Base-by-base conservation (phyloP, 169 alveolate species). In the Fabrea salina region DNA sequence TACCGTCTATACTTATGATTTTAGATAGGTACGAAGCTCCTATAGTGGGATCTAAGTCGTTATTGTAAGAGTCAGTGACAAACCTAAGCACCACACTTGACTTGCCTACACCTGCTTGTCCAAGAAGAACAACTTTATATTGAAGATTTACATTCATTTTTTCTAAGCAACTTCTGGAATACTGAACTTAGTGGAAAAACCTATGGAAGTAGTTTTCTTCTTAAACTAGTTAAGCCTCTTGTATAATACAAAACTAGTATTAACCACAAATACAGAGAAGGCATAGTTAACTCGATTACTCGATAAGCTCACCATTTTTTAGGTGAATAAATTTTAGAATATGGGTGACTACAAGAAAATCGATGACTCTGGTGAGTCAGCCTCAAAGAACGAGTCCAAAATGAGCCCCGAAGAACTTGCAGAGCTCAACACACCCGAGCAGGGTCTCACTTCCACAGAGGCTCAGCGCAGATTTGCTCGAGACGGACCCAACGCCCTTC, bases 51-150 rank as follows among this genome's bases (percentile, higher is more conserved):
- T 91, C 85, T 35, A 95, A 87, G 71, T 92, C 93, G 67, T 93
- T 97, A 44, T 93, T 92, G 75, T 90, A 95, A 27, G 92, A 93
- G 70, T 95, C 97, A 58, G 91, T 89, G 50, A 96, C 92, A 82
- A 94, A 91, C 32, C 98, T 77, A 49, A 91, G 90, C 57, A 94
- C 95, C 40, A 95, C 89, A 80, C 97, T 90, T 19, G 97, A 91
- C 80, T 95, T 95, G 22, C 98, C 98, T 27, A 95, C 98, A 47
- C 95, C 90, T 74, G 96, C 86, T 75, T 95, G 96, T 51, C 98
- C 98, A 68, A 95, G 84, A 67, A 95, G 83, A 61, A 95, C 97
- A 32, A 96, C 82, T 83, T 95, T 95, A 54, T 91, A 87, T 47
- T 70, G 40, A 32, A 11, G 53, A 44, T 44, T 44, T 44, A 16